Conservation (phyloP, 148 eudicot species). For the Vaccinium vitisidaea region DNA sequence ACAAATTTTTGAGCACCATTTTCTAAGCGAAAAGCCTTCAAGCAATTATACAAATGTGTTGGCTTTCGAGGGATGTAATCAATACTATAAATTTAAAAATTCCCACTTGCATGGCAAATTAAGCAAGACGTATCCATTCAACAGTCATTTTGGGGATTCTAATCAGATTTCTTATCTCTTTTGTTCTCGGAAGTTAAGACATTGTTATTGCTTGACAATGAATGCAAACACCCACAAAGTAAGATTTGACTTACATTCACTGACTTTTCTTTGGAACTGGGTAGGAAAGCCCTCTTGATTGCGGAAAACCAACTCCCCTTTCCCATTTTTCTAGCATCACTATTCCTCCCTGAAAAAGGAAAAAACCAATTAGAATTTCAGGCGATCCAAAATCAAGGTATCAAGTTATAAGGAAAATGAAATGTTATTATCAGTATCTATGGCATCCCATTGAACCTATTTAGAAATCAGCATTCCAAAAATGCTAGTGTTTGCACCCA, state of each 20-base stretch:
- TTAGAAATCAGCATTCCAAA: not conserved
- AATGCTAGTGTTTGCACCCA: not conserved
- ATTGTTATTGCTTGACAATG: not conserved
- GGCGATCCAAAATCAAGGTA: not conserved
- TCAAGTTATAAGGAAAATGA: not conserved
- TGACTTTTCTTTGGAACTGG: conserved; percentile 76
- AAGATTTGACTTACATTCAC: conserved; percentile 53
- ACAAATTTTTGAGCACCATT: not conserved
- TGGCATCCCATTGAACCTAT: not conserved
- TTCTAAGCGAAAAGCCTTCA: conserved; percentile 6
- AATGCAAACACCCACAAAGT: not conserved
- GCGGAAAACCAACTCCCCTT: conserved; percentile 99
- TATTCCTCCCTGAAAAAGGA: conserved; percentile 31
- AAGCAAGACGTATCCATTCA: not conserved
- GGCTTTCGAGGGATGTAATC: not conserved
- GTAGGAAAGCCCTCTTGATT: conserved; percentile 74
- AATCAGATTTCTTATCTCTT: not conserved
- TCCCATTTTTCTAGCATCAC: conserved; percentile 89
- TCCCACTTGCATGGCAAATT: not conserved
- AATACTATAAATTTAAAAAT: not conserved
- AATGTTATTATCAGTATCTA: not conserved
- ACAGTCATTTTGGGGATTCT: not conserved
- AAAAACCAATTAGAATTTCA: not conserved
- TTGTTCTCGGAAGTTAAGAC: not conserved
- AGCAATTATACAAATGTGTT: not conserved